phyloP scores from a whole-genome alignment of 2,329 filamentous ascomycete genomes.

The Stagonosporopsis tanaceti region DNA sequence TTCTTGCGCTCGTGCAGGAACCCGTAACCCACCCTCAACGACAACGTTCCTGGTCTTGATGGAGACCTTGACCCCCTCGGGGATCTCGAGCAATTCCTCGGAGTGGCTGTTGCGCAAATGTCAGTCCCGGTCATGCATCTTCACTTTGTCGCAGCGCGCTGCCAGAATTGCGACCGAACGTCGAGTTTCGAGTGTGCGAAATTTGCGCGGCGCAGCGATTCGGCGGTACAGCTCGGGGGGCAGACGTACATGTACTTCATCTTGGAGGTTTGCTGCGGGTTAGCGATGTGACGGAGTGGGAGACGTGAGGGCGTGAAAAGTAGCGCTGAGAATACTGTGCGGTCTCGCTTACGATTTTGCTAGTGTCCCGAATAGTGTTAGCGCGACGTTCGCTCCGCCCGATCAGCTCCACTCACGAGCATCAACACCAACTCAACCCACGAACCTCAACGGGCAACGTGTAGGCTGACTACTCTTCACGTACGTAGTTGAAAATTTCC shows the following conservation, averaged over 20 bases:
- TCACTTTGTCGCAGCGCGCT: conserved; percentile 23
- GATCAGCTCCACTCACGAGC: not conserved
- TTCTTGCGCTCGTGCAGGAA: not conserved
- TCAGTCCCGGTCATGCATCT: conserved; percentile 37
- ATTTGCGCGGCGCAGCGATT: conserved; percentile 25
- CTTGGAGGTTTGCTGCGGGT: conserved; percentile 64
- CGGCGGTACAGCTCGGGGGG: conserved; percentile 18
- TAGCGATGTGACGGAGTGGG: conserved; percentile 44
- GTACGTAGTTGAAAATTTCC: not conserved
- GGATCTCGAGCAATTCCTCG: conserved; percentile 92
- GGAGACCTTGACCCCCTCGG: conserved; percentile 94
- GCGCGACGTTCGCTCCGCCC: not conserved
- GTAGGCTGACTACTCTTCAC: not conserved
- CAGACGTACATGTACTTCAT: conserved; percentile 89
- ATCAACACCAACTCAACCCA: not conserved
- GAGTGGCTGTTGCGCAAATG: conserved; percentile 69
- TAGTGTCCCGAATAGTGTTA: not conserved
- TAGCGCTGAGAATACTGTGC: not conserved
- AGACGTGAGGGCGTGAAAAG: not conserved
- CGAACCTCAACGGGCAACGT: not conserved
- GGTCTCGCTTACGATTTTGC: conserved; percentile 4
- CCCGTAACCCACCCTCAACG: conserved; percentile 85
- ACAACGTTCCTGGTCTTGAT: conserved; percentile 98
- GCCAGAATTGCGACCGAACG: conserved; percentile 22
- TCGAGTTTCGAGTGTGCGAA: conserved; percentile 20